Conservation (phyloP, 202 grass and related monocot species). For the Schoenoplectus tabernaemontani region DNA sequence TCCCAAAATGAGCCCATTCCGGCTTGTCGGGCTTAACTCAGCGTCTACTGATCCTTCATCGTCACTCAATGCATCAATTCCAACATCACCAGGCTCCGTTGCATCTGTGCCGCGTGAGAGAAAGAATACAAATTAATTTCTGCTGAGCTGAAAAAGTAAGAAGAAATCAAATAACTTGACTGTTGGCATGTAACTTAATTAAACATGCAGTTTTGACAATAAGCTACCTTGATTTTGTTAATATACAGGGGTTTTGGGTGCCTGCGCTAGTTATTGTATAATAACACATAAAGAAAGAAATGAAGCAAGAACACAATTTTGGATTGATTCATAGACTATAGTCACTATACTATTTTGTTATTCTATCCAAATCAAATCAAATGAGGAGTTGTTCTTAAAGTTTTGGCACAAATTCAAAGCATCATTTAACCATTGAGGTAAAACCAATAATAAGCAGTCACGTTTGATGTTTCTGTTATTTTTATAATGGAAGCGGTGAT, state of each 20-base stretch:
- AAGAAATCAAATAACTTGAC: not conserved
- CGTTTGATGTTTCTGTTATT: too few relatives aligned
- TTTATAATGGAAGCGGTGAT: too few relatives aligned
- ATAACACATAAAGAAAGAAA: not conserved
- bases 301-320: not conserved
- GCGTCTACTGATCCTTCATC: slow-evolving; percentile 5
- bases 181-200: not conserved
- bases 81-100: slow-evolving; percentile 58
- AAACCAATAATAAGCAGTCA: not conserved
- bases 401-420: not conserved
- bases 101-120: slow-evolving; percentile 22
- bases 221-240: not conserved
- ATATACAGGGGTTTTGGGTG: not conserved
- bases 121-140: not conserved
- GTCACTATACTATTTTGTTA: too few relatives aligned
- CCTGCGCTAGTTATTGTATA: not conserved
- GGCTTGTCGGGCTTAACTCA: slow-evolving; percentile 23
- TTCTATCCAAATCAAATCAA: too few relatives aligned
- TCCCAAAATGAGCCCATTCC: slow-evolving; percentile 29
- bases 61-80: slow-evolving; percentile 48
- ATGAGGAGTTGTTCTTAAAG: too few relatives aligned
- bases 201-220: not conserved
- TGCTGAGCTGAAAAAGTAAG: not conserved
- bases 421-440: not conserved
- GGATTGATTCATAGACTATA: too few relatives aligned